Evolutionary conservation across 345 rosid genomes (phyloP).

Genomic region (Crucihimalaya himalaica): DNA sequence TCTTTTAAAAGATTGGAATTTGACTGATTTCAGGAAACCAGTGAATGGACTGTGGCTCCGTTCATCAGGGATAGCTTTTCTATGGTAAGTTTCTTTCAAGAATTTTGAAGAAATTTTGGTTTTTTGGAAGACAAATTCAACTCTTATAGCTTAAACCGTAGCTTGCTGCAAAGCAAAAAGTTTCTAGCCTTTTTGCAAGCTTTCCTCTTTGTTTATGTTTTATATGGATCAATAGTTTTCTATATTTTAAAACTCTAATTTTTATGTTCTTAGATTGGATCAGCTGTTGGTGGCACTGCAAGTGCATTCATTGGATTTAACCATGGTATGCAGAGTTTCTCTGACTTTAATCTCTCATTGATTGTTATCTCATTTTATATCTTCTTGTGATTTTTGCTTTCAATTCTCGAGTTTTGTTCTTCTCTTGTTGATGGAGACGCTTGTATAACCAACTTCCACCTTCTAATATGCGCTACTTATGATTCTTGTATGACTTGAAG

Average conservation of each 20-base stretch:
- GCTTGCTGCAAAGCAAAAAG: not conserved
- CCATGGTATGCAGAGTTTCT: conserved; percentile 34
- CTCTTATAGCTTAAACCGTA: not conserved
- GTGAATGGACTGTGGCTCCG: conserved; percentile 79
- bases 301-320: conserved; percentile 46
- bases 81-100: conserved; percentile 53
- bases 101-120: not conserved
- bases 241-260: not conserved
- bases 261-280: conserved; percentile 63
- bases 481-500: not conserved
- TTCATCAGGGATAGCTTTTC: conserved; percentile 89
- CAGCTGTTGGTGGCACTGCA: conserved; percentile 81
- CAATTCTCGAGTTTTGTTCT: not conserved
- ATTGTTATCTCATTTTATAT: conserved; percentile 2
- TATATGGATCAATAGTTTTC: not conserved
- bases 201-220: not conserved
- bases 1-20: not conserved
- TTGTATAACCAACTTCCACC: not conserved
- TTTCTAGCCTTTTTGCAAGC: not conserved
- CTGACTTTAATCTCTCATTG: not conserved
- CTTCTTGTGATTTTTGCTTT: not conserved
- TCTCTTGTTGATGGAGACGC: not conserved
- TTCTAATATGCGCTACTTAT: not conserved
- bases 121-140: not conserved
- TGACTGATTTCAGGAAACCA: conserved; percentile 67